Evolutionary conservation across 1,284 basidiomycete genomes (phyloP).

Genomic region (Flammula alnicola): DNA sequence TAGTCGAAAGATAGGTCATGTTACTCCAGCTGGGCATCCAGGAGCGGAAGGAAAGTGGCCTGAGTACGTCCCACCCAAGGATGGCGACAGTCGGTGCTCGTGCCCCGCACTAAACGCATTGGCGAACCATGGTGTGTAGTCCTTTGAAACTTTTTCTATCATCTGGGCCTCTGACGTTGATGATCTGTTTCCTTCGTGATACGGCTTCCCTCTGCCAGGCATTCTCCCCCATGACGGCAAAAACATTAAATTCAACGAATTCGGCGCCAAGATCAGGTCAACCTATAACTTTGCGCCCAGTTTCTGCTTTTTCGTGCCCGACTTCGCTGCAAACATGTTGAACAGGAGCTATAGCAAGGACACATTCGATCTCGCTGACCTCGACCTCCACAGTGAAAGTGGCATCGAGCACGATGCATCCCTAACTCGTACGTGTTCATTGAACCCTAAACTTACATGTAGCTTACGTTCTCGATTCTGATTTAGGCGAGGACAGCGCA

Average conservation of each 20-base stretch:
- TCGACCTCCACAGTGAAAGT: constrained; percentile 77
- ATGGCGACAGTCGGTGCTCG: constrained; percentile 67
- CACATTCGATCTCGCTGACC: constrained; percentile 64
- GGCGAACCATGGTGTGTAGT: constrained; percentile 69
- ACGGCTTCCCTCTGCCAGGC: constrained; percentile 57
- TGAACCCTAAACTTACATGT: no score
- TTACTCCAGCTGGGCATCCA: constrained; percentile 59
- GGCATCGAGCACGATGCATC: constrained; percentile 82
- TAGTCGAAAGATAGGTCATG: constrained; percentile 51
- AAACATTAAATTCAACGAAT: constrained; percentile 66
- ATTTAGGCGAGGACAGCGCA: constrained; percentile 65
- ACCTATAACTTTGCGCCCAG: constrained; percentile 73
- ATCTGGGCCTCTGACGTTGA: neutral
- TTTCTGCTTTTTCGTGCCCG: constrained; percentile 68
- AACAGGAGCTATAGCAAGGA: constrained; percentile 59
- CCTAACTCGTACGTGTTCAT: constrained; percentile 57
- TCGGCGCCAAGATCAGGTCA: constrained; percentile 48
- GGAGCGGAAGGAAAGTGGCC: constrained; percentile 76
- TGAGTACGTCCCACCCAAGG: constrained; percentile 56
- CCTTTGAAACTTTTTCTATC: neutral
- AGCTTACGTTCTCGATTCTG: no score
- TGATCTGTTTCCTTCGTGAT: no score
- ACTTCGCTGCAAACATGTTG: constrained; percentile 60
- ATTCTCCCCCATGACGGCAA: constrained; percentile 69
- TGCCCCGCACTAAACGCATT: constrained; percentile 77